Evolutionary conservation across 208 protist genomes (phyloP), one percentile per base, ranked within the genome.

Genomic region (Crithidia fasciculata): DNA sequence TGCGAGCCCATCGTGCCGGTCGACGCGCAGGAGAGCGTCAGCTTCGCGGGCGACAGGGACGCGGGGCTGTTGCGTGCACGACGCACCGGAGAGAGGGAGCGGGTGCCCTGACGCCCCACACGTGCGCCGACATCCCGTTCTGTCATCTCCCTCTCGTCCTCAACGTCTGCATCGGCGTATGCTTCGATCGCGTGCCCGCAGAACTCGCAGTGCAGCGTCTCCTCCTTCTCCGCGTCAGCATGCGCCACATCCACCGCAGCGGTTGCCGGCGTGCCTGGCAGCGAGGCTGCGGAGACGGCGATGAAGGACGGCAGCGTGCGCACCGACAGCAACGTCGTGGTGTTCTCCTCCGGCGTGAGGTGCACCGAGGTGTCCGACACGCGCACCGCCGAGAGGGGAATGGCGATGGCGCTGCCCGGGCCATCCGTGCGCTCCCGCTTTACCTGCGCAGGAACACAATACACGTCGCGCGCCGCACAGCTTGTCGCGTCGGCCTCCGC

Each of bases 201-300:
- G 62, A 57, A 68, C 49, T 68, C 62, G 44, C 62, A 68, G 15
- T 19, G 10, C 37, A 43, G 62, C 62, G 50, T 18, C 6, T 12
- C 50, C 8, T 55, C 50, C 8, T 8, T 15, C 8, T 55, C 50
- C 50, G 50, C 50, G 16, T 12, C 8, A 0, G 15, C 16, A 15
- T 55, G 7, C 15, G 8, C 15, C 50, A 28, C 28, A 28, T 55
- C 50, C 15, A 8, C 6, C 50, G 50, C 16, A 5, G 50, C 8
- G 15, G 15, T 55, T 15, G 15, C n/a, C 16, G 8, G 4, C 13
- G 43, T 55, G 28, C n/a, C 44, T 28, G n/a, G 62, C 28, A 18
- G 49, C 49, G 44, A 4, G 12, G 62, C 3, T 5, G 16, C 6
- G 2, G 57, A 45, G 8, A 68, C 16, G 44, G 39, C 15, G 45